Conservation (phyloP, 495 filamentous ascomycete genomes). For the Penicillium fimorum region DNA sequence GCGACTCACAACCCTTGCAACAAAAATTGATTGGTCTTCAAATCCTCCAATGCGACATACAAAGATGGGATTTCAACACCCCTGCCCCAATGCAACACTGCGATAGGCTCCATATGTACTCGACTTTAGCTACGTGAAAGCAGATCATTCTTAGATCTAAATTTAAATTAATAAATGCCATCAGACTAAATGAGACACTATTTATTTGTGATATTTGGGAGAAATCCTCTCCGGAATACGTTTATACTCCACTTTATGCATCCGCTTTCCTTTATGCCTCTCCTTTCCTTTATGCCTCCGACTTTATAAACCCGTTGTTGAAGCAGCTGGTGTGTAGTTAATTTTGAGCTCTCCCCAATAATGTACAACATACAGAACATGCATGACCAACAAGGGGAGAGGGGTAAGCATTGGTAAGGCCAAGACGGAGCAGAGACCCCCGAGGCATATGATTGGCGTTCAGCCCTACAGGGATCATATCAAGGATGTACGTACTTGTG, state of each 20-base stretch:
- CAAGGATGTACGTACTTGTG: neutral
- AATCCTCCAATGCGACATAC: slow-evolving; percentile 9
- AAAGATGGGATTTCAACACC: slow-evolving; percentile 4
- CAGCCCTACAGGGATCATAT: neutral
- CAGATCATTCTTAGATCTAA: neutral
- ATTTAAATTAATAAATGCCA: neutral
- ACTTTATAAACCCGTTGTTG: neutral
- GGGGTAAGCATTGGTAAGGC: neutral
- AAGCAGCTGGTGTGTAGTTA: neutral
- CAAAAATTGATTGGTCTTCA: neutral
- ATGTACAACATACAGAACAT: neutral
- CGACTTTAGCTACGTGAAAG: neutral
- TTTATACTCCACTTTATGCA: neutral
- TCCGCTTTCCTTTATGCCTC: neutral
- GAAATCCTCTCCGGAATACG: neutral
- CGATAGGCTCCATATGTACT: neutral
- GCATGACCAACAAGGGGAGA: neutral
- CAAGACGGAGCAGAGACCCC: slow-evolving; percentile 5
- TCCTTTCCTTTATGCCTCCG: neutral
- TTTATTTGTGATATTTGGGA: neutral
- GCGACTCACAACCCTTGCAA: neutral
- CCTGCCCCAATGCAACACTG: slow-evolving; percentile 10
- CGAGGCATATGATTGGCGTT: neutral
- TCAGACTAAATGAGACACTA: neutral
- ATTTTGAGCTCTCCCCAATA: neutral